Base-by-base conservation (phyloP, 805 yeast species). In the Debaryomyces prosopidis region DNA sequence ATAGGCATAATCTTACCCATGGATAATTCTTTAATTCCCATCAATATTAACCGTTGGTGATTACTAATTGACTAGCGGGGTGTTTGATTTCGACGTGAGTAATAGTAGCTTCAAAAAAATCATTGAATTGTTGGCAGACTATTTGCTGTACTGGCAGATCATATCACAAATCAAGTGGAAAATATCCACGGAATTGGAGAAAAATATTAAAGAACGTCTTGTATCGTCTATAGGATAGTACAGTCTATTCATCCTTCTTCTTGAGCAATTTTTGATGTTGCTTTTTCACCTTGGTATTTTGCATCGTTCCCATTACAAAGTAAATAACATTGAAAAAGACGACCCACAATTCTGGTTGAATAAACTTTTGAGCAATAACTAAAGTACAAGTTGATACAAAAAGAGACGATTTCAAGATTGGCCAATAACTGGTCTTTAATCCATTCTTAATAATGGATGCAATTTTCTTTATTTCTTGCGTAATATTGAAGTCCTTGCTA, bases 311-410 rank as follows among this genome's bases (percentile, higher is more conserved):
- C 45, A 83, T 63, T 4, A 82, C 57, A 51, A 82, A 82, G 54
- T 76, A 82, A 17, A 82, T 77, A 27, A 79, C 50, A 51, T 76
- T 77, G 64, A 81, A 81, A 58, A 82, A 83, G 2, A 80, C 80
- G 9, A 80, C 82, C 89, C 89, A 84, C 26, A 76, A 64, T 53
- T 82, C 80, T 1, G 84, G 84, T 7, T 73, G 68, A 10, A 84
- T 52, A 49, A 71, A 80, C 42, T 68, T 76, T 57, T 84, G 89
- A 4, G 87, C 86, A 26, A 81, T 47, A 1, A 75, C 53, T 55
- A 82, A 62, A 4, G 82, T 75, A 2, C 77, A 54, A 10, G 80
- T 75, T 31, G 81, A 76, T 3, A 85, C 75, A n/a, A 75, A 51
- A 66, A 81, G 73, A 1, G 87, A 79, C 1, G 81, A 68, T 49